Conservation (phyloP, 148 eudicot species). For the Rhododendron mucronatum region DNA sequence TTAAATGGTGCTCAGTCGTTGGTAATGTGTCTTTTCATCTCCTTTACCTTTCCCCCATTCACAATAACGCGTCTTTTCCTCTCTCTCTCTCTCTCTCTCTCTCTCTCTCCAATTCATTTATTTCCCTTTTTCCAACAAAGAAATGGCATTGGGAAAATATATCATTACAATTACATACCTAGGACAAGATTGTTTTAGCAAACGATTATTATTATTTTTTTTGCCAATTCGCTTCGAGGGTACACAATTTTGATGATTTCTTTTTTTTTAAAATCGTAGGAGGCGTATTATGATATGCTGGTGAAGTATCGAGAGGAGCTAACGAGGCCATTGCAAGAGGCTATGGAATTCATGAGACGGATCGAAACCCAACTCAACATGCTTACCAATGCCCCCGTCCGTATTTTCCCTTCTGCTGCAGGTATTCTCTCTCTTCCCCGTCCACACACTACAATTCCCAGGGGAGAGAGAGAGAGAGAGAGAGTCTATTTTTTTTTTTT, state of each 20-base stretch:
- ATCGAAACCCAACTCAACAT: constrained; percentile 76
- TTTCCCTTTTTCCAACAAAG: not conserved
- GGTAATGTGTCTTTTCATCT: not conserved
- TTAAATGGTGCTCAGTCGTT: not conserved
- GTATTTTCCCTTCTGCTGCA: constrained; percentile 38
- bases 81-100: no score
- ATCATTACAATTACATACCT: no score
- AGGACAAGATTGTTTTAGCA: no score
- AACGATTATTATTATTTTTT: not conserved
- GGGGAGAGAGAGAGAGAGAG: not conserved
- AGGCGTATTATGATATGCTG: constrained; percentile 92
- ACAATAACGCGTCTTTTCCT: not conserved
- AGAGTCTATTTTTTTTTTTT: not conserved
- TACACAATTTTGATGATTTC: not conserved
- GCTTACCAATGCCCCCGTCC: constrained; percentile 48
- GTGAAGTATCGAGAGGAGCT: constrained; percentile 82
- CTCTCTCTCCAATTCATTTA: not conserved
- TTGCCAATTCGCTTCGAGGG: no score
- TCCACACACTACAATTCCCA: not conserved
- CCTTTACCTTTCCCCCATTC: not conserved
- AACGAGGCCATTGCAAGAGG: constrained; percentile 85
- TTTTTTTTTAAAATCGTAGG: constrained; percentile 27
- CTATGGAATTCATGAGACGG: constrained; percentile 87
- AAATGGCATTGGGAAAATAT: not conserved
- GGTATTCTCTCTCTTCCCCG: constrained; percentile 35